phyloP scores from a whole-genome alignment of 768 basidiomycete species.

The Lactarius deliciosus region DNA sequence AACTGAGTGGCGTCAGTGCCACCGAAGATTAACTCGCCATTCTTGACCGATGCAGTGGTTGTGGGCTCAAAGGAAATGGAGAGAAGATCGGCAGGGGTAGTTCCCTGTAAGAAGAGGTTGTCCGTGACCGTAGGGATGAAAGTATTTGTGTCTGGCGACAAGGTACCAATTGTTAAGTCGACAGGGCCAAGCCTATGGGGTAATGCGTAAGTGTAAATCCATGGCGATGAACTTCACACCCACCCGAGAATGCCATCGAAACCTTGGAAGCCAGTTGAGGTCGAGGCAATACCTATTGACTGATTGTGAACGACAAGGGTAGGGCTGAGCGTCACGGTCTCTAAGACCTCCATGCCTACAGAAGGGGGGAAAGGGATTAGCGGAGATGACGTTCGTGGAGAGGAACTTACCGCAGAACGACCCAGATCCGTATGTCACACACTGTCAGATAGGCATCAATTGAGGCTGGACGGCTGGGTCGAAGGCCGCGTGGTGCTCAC shows the following conservation, averaged over 20 bases:
- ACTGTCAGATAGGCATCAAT: slow-evolving; percentile 2
- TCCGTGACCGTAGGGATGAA: slow-evolving; percentile 49
- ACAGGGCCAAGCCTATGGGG: slow-evolving; percentile 55
- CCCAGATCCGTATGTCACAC: slow-evolving; percentile 20
- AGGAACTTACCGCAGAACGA: slow-evolving; percentile 14
- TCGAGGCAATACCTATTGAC: slow-evolving; percentile 41
- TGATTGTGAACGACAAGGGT: slow-evolving; percentile 34
- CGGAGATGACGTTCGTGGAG: background rate
- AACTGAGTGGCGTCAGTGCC: slow-evolving; percentile 37
- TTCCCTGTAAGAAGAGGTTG: slow-evolving; percentile 36
- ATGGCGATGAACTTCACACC: background rate
- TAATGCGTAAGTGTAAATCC: background rate
- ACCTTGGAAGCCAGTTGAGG: slow-evolving; percentile 32
- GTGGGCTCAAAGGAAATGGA: slow-evolving; percentile 36
- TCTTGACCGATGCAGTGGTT: slow-evolving; percentile 17
- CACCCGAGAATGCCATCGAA: slow-evolving; percentile 43
- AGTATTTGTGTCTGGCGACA: slow-evolving; percentile 29
- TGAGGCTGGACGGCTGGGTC: background rate
- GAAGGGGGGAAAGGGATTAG: background rate
- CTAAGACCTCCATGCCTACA: background rate
- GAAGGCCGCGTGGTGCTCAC: background rate
- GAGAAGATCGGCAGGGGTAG: slow-evolving; percentile 31
- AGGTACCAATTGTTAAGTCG: slow-evolving; percentile 49
- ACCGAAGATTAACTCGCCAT: slow-evolving; percentile 40
- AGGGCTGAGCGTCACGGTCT: slow-evolving; percentile 9